These are phyloP conservation scores for Orychophragmus violaceus DNA, from an alignment of 345 rosid genomes.

Conservation along the genomic window DNA sequence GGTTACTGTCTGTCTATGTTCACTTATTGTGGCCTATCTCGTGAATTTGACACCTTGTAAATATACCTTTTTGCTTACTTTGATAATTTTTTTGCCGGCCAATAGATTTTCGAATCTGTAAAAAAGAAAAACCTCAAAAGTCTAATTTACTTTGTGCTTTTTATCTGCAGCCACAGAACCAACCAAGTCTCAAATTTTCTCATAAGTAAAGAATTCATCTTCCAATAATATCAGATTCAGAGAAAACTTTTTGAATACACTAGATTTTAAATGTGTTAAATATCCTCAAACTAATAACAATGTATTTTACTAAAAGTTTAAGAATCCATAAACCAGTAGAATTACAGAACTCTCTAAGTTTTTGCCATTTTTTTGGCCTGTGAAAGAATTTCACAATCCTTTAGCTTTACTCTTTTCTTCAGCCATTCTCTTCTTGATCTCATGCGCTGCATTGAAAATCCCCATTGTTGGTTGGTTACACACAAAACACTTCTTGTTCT, in stretches of 20 bases:
- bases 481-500: conserved; percentile 84
- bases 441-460: conserved; percentile 72
- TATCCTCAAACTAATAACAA: no score
- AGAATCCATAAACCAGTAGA: no score
- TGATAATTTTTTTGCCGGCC: conserved; percentile 11
- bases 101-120: background rate
- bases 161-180: background rate
- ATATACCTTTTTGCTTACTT: background rate
- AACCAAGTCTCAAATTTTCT: background rate
- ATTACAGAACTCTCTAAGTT: no score
- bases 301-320: no score
- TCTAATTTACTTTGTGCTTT: background rate
- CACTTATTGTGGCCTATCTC: conserved; percentile 9
- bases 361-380: no score
- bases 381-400: conserved; percentile 9
- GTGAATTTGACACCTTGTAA: background rate
- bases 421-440: conserved; percentile 46
- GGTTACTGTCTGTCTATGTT: background rate
- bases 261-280: no score
- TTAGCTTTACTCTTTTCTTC: conserved; percentile 25
- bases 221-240: no score
- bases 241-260: no score
- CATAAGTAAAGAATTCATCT: no score
- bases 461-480: conserved; percentile 86
- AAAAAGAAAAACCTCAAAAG: background rate